Evolutionary conservation across 2,329 filamentous ascomycete genomes (phyloP).

Genomic region (Hirsutella thompsonii): DNA sequence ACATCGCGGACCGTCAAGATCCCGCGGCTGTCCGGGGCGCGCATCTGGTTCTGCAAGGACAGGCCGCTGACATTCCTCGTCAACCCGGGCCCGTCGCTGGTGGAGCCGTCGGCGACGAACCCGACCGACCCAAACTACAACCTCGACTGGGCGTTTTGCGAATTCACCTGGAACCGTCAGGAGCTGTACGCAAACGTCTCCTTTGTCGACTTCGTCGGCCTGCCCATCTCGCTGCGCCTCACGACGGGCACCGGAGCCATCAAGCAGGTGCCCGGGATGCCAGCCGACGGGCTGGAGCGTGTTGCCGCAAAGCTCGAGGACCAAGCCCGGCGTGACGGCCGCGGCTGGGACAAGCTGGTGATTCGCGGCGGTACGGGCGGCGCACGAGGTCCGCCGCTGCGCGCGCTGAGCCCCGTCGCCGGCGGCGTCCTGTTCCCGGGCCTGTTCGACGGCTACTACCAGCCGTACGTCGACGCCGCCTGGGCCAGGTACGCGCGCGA

Average conservation of each 20-base stretch:
- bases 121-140: constrained; percentile 47
- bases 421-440: constrained; percentile 28
- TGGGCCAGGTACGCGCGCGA: constrained; percentile 34
- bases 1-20: constrained; percentile 47
- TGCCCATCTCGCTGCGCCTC: constrained; percentile 48
- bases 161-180: constrained; percentile 51
- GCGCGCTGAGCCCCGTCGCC: constrained; percentile 40
- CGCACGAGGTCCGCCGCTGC: no score
- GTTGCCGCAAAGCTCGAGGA: constrained; percentile 30
- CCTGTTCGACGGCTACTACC: constrained; percentile 38
- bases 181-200: constrained; percentile 58
- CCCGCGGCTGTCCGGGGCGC: constrained; percentile 56
- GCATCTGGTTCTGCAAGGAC: constrained; percentile 58
- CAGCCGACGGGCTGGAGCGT: constrained; percentile 28
- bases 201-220: constrained; percentile 62
- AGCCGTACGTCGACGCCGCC: constrained; percentile 34
- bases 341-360: constrained; percentile 39
- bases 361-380: constrained; percentile 24
- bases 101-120: constrained; percentile 64
- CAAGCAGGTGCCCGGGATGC: constrained; percentile 36
- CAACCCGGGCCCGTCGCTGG: constrained; percentile 59
- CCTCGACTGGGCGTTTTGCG: constrained; percentile 52
- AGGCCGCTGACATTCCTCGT: constrained; percentile 52
- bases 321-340: constrained; percentile 32
- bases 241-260: constrained; percentile 29